Evolutionary conservation across 208 protist species (phyloP), one percentile per base, ranked within the genome.

Genomic region (Wallacemonas sp.): DNA sequence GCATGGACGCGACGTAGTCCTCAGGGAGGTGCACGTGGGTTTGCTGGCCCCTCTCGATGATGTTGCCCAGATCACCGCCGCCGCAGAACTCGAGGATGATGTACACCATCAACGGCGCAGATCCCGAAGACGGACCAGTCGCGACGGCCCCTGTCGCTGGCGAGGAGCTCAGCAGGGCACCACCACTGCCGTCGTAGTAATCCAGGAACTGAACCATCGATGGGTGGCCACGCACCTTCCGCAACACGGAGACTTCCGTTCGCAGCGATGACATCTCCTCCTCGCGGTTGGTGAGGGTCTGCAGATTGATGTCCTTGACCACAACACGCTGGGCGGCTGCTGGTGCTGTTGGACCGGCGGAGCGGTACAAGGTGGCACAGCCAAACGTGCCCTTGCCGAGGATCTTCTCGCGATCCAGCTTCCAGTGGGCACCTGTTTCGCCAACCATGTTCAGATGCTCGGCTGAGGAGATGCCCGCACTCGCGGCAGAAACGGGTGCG

Each of bases 41-140:
- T 8, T 60, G 67, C 24, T 73, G 48, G 12, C 56, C 24, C 4
- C 47, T 21, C 68, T 91, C 85, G 39, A 90, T 65, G 23, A 78
- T 26, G 21, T 68, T 60, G 11, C 62, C 71, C 2, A 96, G 57
- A 57, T 96, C 91, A 2, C 88, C 88, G 11, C 83, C 80, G 2
- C 62, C 81, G 57, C 83, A 89, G 70, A 85, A 95, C 68, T 94
- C 88, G 61, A 89, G 87, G n/a, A 96, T 2, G 60, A 96, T 88
- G 60, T 88, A 89, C 32, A 72, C 78, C 80, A 92, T 81, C 5
- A 85, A 70, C 16, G 75, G 47, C 72, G 17, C 81, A 61, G 55
- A 56, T 19, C 54, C 69, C 58, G 49, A 67, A 55, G 47, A 61
- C 49, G 65, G 68, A 66, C 17, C 4, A 2, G 56, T 48, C 19